These are phyloP conservation scores for Hypseocharis bilobata DNA, from an alignment of 441 rosid species.

Conservation along the genomic window DNA sequence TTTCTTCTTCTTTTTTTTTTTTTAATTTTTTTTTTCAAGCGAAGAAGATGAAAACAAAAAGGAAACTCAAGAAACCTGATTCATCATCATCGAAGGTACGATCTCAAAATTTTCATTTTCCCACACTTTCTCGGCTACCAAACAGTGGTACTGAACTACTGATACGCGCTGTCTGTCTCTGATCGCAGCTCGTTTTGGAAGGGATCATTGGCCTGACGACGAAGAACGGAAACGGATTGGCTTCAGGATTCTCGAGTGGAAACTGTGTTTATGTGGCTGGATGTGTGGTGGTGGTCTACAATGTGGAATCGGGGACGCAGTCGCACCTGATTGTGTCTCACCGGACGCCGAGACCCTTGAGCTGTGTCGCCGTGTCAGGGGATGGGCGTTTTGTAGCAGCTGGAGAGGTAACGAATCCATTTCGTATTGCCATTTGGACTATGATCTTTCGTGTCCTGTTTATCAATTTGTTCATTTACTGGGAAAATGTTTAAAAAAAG, in stretches of 20 bases:
- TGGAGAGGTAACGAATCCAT: conserved; percentile 46
- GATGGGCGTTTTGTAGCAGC: conserved; percentile 71
- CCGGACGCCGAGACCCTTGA: conserved; percentile 55
- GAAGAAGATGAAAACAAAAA: conserved; percentile 42
- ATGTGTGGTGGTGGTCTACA: conserved; percentile 58
- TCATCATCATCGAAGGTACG: conserved; percentile 47
- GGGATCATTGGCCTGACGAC: conserved; percentile 64
- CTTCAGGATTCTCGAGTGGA: conserved; percentile 34
- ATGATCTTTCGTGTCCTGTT: not conserved
- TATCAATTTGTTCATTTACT: not conserved
- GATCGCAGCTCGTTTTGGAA: conserved; percentile 46
- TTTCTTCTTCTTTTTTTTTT: not conserved
- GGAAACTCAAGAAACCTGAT: conserved; percentile 41
- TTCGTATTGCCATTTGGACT: not conserved
- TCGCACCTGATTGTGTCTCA: conserved; percentile 62
- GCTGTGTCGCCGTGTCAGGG: conserved; percentile 51
- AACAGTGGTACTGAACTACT: not conserved
- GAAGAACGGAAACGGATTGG: conserved; percentile 56
- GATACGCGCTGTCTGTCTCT: not conserved
- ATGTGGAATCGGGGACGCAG: conserved; percentile 44
- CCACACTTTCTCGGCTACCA: not conserved
- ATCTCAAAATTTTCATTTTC: not conserved
- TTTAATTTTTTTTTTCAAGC: not conserved
- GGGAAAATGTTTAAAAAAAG: not conserved
- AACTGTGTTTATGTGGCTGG: conserved; percentile 65